Conservation (phyloP, 495 filamentous ascomycete species). For the Mytilinidion resinicola region DNA sequence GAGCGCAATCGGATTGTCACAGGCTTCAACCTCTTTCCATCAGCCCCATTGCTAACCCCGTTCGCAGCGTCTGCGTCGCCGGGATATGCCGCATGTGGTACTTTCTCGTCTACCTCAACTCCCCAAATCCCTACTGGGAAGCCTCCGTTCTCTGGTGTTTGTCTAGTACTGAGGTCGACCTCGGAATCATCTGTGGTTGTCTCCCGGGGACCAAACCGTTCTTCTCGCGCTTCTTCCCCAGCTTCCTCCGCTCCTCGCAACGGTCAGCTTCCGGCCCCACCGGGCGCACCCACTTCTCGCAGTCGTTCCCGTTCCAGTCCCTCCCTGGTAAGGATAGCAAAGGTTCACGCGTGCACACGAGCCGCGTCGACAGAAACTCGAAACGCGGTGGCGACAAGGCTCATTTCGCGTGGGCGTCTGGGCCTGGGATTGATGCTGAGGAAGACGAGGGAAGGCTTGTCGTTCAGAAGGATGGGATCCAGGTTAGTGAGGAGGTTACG, state of each 20-base stretch:
- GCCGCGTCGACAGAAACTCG: not conserved
- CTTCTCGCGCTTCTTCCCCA: conserved; percentile 17
- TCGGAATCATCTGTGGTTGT: conserved; percentile 24
- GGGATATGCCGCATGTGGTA: not conserved
- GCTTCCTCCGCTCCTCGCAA: conserved; percentile 15
- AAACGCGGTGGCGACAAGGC: not conserved
- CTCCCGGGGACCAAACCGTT: conserved; percentile 23
- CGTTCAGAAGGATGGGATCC: conserved; percentile 11
- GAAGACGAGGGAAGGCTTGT: not conserved
- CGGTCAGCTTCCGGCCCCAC: conserved; percentile 3
- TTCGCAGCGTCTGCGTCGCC: not conserved
- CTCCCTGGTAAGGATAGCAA: conserved; percentile 13
- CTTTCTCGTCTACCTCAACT: not conserved
- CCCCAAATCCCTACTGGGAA: not conserved
- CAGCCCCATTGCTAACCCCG: not conserved
- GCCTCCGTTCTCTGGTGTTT: conserved; percentile 11
- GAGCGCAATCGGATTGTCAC: not conserved
- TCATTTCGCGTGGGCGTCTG: conserved; percentile 16
- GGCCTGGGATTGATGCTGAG: conserved; percentile 4
- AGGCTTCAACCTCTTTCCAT: not conserved
- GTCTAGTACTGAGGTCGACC: conserved; percentile 18
- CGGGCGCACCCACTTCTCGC: conserved; percentile 1
- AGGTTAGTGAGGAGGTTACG: conserved; percentile 7
- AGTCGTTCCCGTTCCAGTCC: conserved; percentile 21
- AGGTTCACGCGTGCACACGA: not conserved